Percentiles rank a stretch among this genome's conserved stretches.
These are phyloP conservation scores for Oryza rufipogon DNA, from an alignment of 176 grass and related monocot genomes.

Conservation along the genomic window DNA sequence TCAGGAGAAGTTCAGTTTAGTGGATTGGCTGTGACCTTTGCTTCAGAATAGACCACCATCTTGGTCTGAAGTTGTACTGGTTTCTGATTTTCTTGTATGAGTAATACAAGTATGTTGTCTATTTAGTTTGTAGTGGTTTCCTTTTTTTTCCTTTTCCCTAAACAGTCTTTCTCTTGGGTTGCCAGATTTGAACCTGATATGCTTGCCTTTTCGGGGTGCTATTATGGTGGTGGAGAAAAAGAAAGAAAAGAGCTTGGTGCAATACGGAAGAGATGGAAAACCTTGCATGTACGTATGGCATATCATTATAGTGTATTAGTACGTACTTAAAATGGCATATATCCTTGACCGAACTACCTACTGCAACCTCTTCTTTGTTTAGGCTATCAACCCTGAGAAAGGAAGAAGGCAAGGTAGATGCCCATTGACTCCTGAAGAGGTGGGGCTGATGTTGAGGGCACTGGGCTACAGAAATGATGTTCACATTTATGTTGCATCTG, in stretches of 20 bases:
- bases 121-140: slow-evolving; percentile 4
- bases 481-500: slow-evolving; percentile 81
- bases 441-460: slow-evolving; percentile 77
- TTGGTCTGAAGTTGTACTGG: slow-evolving; percentile 16
- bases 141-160: background rate
- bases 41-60: background rate
- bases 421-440: slow-evolving; percentile 82
- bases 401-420: slow-evolving; percentile 78
- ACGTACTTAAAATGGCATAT: slow-evolving; percentile 19
- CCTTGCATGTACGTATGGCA: slow-evolving; percentile 61
- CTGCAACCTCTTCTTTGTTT: slow-evolving; percentile 14
- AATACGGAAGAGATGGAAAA: slow-evolving; percentile 77
- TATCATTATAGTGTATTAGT: slow-evolving; percentile 23
- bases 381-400: slow-evolving; percentile 77
- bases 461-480: slow-evolving; percentile 61
- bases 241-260: slow-evolving; percentile 69
- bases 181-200: slow-evolving; percentile 88
- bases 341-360: background rate
- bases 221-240: slow-evolving; percentile 81
- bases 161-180: slow-evolving; percentile 35
- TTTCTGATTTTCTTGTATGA: slow-evolving; percentile 4
- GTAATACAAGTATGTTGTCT: background rate
- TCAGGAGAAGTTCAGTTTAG: slow-evolving; percentile 1
- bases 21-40: background rate
- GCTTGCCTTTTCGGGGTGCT: slow-evolving; percentile 87